Percentiles rank a stretch among this genome's conserved stretches.
phyloP scores from a whole-genome alignment of 2,329 filamentous ascomycete genomes.

The Claviceps sorghi region DNA sequence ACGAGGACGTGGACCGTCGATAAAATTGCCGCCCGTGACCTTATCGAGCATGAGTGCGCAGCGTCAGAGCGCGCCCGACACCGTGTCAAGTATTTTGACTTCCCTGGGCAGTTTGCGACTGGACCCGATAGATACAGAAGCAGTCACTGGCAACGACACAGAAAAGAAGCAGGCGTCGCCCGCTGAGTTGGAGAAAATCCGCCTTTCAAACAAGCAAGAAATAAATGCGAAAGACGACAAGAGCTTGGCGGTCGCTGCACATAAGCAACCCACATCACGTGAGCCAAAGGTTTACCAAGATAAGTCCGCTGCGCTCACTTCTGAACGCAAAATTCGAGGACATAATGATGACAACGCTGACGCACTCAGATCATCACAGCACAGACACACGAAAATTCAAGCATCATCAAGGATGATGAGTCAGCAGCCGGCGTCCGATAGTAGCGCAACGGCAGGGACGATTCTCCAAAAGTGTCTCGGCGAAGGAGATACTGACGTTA shows the following conservation, averaged over 20 bases:
- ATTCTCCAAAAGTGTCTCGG: slow-evolving; percentile 44
- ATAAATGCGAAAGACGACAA: slow-evolving; percentile 2
- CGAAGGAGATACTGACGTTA: slow-evolving; percentile 66
- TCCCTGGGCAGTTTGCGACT: slow-evolving; percentile 19
- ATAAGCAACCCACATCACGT: neutral
- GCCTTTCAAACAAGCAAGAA: slow-evolving; percentile 9
- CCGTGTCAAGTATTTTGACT: slow-evolving; percentile 16
- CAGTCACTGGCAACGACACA: slow-evolving; percentile 4
- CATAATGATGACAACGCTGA: neutral
- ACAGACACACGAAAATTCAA: neutral
- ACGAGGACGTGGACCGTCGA: neutral
- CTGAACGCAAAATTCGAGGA: neutral
- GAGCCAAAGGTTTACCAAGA: neutral
- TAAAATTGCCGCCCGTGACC: neutral
- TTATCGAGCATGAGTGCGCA: neutral
- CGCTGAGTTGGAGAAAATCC: slow-evolving; percentile 6
- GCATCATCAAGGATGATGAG: neutral
- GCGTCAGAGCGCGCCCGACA: neutral
- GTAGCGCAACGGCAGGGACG: neutral
- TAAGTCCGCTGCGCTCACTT: neutral
- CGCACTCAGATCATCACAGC: neutral
- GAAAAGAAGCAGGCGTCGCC: neutral
- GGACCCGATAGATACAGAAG: slow-evolving; percentile 12
- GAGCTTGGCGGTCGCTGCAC: neutral
- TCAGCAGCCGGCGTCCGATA: neutral